Conservation (phyloP, 2,329 filamentous ascomycete genomes). For the Massarina eburnea region DNA sequence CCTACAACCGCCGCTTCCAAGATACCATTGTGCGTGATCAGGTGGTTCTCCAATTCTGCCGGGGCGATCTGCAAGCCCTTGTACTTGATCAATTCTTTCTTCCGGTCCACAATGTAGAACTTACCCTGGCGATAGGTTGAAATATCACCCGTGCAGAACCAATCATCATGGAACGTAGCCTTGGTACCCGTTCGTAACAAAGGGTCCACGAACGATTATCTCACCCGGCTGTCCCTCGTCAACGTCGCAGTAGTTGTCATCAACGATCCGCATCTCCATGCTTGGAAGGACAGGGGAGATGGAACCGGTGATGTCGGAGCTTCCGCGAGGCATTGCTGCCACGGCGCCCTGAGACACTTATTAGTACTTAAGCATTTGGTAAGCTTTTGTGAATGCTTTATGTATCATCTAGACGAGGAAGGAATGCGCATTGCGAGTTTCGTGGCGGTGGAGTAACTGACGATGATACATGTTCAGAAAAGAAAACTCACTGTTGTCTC, state of each 20-base stretch:
- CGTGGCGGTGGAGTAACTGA: too few species aligned
- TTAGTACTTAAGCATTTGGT: too few species aligned
- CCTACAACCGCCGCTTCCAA: slow-evolving; percentile 46
- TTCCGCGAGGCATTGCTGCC: too few species aligned
- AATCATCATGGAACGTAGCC: slow-evolving; percentile 71
- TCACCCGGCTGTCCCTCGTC: slow-evolving; percentile 57
- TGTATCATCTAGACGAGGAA: too few species aligned
- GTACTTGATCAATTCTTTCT: slow-evolving; percentile 36
- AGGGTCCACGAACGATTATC: slow-evolving; percentile 70
- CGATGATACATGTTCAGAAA: too few species aligned
- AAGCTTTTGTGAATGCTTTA: too few species aligned
- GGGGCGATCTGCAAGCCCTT: slow-evolving; percentile 46
- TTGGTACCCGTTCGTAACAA: slow-evolving; percentile 72
- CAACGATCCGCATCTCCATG: slow-evolving; percentile 19
- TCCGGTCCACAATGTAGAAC: slow-evolving; percentile 81
- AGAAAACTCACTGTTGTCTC: too few species aligned
- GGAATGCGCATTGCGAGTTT: too few species aligned
- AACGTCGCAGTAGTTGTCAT: slow-evolving; percentile 50
- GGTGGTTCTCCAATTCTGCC: slow-evolving; percentile 44
- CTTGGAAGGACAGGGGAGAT: slow-evolving; percentile 19
- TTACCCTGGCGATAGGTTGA: slow-evolving; percentile 73
- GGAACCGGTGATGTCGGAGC: slow-evolving; percentile 18
- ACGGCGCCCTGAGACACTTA: too few species aligned
- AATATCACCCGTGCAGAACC: slow-evolving; percentile 84
- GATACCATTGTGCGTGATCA: slow-evolving; percentile 39